Base-by-base conservation (phyloP, 345 rosid genomes). In the Pistacia integerrima region DNA sequence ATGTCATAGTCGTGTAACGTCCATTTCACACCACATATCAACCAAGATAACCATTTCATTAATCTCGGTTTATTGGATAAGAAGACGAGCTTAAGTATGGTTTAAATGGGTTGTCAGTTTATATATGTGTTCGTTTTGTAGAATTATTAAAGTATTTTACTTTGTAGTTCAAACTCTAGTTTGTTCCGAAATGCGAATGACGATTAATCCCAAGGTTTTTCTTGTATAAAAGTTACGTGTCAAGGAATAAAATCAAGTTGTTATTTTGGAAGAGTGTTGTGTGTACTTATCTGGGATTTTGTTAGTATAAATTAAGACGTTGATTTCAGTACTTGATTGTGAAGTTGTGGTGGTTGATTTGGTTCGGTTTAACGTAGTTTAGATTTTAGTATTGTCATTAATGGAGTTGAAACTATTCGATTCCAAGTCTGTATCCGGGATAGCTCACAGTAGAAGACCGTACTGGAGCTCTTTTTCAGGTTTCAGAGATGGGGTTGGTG, bases 371-470 rank as follows among this genome's bases (percentile, higher is more conserved):
- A 56, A 16, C 46, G 62, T 62, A 11, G 61, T 60, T 78, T 69
- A 70, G 73, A 60, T 77, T 77, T 36, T 10, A n/a, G 9, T 48
- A 0, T 16, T 18, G 78, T 63, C 77, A 66, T 33, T 41, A 72
- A 91, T 91, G 96, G 88, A 89, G 81, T 58, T 74, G 74, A 79
- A 79, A 60, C 56, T 83, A 57, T 49, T 83, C 67, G 69, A 72
- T 71, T 73, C 79, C 55, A 83, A 81, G 55, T 78, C 83, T 56
- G 77, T 78, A 18, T 85, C 87, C 57, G 85, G 82, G 79, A 62
- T 70, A 8, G 64, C 78, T 60, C 69, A 67, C 3, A 54, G 66
- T 28, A 79, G 79, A 82, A 76, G 72, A 69, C 65, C 83, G 70
- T 59, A 78, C 67, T 73, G 84, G 30, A 83, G 62, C 66, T 51